These are phyloP conservation scores for Canavalia gladiata DNA, from an alignment of 306 rosid genomes.

Conservation along the genomic window DNA sequence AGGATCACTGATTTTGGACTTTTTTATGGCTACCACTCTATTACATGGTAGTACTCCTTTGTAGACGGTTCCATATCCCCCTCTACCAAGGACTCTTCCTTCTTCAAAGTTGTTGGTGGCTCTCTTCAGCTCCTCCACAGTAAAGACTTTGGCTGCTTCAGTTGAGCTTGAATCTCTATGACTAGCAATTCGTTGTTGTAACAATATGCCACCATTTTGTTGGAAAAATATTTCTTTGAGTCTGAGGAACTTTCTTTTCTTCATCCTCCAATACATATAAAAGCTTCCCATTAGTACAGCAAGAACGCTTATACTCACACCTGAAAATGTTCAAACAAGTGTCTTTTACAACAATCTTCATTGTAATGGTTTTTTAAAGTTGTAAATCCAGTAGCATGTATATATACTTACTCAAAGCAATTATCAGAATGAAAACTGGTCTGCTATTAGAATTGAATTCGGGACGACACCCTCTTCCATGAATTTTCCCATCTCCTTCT, in stretches of 20 bases:
- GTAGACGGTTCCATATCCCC: constrained; percentile 35
- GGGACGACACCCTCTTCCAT: not conserved
- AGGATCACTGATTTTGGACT: not conserved
- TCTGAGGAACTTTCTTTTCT: constrained; percentile 49
- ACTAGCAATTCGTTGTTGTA: constrained; percentile 49
- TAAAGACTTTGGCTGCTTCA: constrained; percentile 1
- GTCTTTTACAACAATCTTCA: not conserved
- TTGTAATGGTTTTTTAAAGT: not conserved
- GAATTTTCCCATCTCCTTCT: constrained; percentile 19
- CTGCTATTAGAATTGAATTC: not conserved
- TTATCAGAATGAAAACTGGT: not conserved
- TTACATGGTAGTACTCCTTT: not conserved
- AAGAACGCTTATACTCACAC: constrained; percentile 3
- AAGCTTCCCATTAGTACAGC: constrained; percentile 36
- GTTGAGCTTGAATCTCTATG: constrained; percentile 3
- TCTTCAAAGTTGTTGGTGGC: constrained; percentile 40
- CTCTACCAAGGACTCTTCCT: constrained; percentile 12
- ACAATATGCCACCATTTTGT: constrained; percentile 57
- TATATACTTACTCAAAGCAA: constrained; percentile 17
- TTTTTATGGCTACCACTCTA: constrained; percentile 10
- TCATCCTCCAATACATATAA: constrained; percentile 42
- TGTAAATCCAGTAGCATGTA: too few relatives aligned
- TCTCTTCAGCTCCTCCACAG: not conserved
- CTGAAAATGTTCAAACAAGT: constrained; percentile 38
- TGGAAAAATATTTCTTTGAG: constrained; percentile 47